phyloP scores from a whole-genome alignment of 805 yeast genomes.

The Cyberlindnera nakhonratchasimensis region DNA sequence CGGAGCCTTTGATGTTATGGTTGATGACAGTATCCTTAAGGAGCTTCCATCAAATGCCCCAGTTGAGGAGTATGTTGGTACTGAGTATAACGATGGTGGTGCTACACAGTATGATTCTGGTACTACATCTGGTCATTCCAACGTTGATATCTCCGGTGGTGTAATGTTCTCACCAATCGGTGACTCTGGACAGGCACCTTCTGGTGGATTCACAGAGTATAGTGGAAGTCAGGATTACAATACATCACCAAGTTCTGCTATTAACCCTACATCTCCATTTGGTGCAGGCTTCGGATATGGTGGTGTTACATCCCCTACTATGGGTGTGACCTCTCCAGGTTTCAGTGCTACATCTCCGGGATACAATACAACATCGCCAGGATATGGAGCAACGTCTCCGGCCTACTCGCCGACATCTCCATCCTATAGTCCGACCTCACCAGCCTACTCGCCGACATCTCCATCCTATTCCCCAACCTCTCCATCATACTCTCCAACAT shows the following conservation, averaged over 20 bases:
- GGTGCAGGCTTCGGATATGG: conserved; percentile 42
- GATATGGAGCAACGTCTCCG: conserved; percentile 67
- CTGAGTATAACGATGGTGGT: conserved; percentile 58
- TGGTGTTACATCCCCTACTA: conserved; percentile 32
- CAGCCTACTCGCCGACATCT: conserved; percentile 73
- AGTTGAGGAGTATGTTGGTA: conserved; percentile 34
- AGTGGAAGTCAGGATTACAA: conserved; percentile 53
- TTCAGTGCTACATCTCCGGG: conserved; percentile 48
- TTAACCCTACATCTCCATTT: conserved; percentile 46
- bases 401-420: conserved; percentile 75
- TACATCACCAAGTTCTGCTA: conserved; percentile 53
- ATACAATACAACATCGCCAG: conserved; percentile 71
- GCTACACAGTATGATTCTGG: conserved; percentile 80
- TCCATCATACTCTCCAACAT: conserved; percentile 75
- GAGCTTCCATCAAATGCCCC: conserved; percentile 35
- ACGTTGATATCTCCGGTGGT: conserved; percentile 61
- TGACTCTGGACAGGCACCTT: conserved; percentile 85
- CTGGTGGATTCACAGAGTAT: conserved; percentile 64
- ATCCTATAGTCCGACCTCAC: conserved; percentile 63
- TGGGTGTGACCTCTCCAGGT: conserved; percentile 66
- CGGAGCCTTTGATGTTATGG: conserved; percentile 93
- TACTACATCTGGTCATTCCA: conserved; percentile 72
- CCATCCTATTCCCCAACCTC: conserved; percentile 73
- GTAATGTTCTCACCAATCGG: conserved; percentile 90
- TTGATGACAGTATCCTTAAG: conserved; percentile 83